Percentiles rank a stretch among this genome's conserved stretches.
Evolutionary conservation across 2,329 filamentous ascomycete genomes (phyloP).

Genomic region (Chrysosporium keratinophilum): DNA sequence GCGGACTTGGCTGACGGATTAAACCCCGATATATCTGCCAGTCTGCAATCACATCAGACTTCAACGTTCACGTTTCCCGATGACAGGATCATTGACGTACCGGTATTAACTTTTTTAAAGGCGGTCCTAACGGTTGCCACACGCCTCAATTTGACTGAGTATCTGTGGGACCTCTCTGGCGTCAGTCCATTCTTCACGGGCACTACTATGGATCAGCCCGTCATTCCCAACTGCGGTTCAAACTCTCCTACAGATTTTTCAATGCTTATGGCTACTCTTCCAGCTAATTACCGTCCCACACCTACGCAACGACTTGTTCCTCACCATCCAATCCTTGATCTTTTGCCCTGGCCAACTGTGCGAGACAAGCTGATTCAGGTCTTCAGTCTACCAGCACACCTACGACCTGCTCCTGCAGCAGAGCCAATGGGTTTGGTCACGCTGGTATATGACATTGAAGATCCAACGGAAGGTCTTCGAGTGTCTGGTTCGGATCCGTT

Average conservation of each 20-base stretch:
- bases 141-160: conserved; percentile 36
- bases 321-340: conserved; percentile 49
- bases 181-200: conserved; percentile 40
- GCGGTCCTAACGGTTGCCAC: conserved; percentile 41
- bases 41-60: conserved; percentile 19
- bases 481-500: conserved; percentile 44
- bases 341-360: conserved; percentile 48
- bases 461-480: conserved; percentile 42
- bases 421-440: conserved; percentile 42
- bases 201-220: not conserved
- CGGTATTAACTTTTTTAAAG: conserved; percentile 42
- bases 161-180: conserved; percentile 40
- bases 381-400: conserved; percentile 40
- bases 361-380: conserved; percentile 46
- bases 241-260: not conserved
- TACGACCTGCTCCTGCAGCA: conserved; percentile 41
- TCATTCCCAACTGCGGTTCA: not conserved
- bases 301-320: conserved; percentile 40
- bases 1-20: not conserved
- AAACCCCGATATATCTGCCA: conserved; percentile 15
- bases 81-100: conserved; percentile 41
- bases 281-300: conserved; percentile 43
- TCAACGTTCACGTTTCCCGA: conserved; percentile 34
- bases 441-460: conserved; percentile 49
- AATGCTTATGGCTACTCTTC: conserved; percentile 30